Evolutionary conservation across 768 basidiomycete species (phyloP), one percentile per base, ranked within the genome.

Genomic region (Tulasnella sp.): DNA sequence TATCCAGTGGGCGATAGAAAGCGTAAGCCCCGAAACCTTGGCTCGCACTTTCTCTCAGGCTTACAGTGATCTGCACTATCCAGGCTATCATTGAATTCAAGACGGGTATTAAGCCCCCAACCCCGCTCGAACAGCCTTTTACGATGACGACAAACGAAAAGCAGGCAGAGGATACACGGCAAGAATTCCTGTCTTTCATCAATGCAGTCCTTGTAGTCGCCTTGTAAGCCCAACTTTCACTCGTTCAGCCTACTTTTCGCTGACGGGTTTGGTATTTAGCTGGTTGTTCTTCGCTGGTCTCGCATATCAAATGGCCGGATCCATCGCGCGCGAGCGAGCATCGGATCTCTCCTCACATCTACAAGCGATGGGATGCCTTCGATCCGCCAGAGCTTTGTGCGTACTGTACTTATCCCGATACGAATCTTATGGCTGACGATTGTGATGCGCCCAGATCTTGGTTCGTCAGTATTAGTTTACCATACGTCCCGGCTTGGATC

Each of bases 401-500:
- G 86, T 77, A 16, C 36, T 32, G 41, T 17, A 4, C 36, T 62
- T 72, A 36, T 69, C 44, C 62, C 74, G 2, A 67, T 44, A 40
- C 1, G 35, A 67, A 74, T 52, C 75, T 6, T 16, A 32, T 29
- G 66, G 34, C 66, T 67, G 37, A 67, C 2, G 3, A 26, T 70
- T 22, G 37, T 36, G 6, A 39, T 41, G 29, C 17, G 40, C 35
- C 0, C 40, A 83, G 82, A 59, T 83, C 82, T 3, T 92, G 91
- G 91, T 88, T 91, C 76, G 26, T 87, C 44, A 86, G 87, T 75
- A 81, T 89, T 52, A 88, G 87, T 3, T 74, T 88, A 3, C 83
- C 85, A 0, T 92, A 92, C 77, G 84, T 93, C 32, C 90, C 90
- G 0, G 89, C 88, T 1, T 93, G 91, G 91, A 81, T 91, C 62